phyloP scores from a whole-genome alignment of 495 filamentous ascomycete genomes.

The Neurospora sp. region DNA sequence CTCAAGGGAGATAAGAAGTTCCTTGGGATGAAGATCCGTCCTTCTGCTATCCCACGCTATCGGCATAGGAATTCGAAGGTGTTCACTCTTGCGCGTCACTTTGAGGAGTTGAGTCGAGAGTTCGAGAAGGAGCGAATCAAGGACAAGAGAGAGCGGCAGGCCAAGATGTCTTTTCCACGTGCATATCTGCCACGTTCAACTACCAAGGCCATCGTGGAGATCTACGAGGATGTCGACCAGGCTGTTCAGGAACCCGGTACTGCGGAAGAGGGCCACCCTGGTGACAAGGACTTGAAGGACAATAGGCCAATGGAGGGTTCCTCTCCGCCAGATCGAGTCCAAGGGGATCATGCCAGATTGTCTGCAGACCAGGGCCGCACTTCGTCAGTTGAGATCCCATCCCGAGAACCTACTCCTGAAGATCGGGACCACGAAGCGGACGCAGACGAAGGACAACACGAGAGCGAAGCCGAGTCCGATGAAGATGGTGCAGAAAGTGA shows the following conservation, averaged over 20 bases:
- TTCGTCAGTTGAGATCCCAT: slow-evolving; percentile 14
- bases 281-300: slow-evolving; percentile 14
- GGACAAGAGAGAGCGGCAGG: slow-evolving; percentile 71
- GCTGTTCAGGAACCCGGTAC: slow-evolving; percentile 80
- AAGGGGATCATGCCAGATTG: background rate
- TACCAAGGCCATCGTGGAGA: slow-evolving; percentile 92
- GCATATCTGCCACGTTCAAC: slow-evolving; percentile 76
- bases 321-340: slow-evolving; percentile 18
- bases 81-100: slow-evolving; percentile 82
- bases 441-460: slow-evolving; percentile 36
- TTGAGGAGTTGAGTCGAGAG: slow-evolving; percentile 90
- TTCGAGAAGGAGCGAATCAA: slow-evolving; percentile 90
- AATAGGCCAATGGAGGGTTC: slow-evolving; percentile 5
- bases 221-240: slow-evolving; percentile 86
- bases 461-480: slow-evolving; percentile 51
- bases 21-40: slow-evolving; percentile 50
- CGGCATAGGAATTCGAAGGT: slow-evolving; percentile 67
- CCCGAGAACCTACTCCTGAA: slow-evolving; percentile 21
- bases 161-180: slow-evolving; percentile 68
- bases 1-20: slow-evolving; percentile 60
- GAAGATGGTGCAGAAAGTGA: slow-evolving; percentile 65
- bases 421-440: slow-evolving; percentile 39
- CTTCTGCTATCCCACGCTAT: slow-evolving; percentile 84
- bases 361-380: background rate
- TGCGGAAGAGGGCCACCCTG: slow-evolving; percentile 48